Evolutionary conservation across 192 early-diverging fungal species (phyloP), one percentile per base, ranked within the genome.

Genomic region (Rhizophagus sp.): DNA sequence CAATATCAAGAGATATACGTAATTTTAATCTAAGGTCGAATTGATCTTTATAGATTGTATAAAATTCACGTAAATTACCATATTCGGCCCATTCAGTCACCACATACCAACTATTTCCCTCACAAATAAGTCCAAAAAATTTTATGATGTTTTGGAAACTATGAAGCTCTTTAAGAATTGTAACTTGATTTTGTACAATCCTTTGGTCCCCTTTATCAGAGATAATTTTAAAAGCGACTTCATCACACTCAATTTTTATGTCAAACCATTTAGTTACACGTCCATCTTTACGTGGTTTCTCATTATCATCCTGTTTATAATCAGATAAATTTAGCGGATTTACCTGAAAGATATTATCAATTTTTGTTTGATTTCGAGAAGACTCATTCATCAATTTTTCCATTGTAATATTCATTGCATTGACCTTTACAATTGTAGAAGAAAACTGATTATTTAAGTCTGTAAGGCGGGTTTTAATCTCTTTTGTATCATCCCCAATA

Each of bases 71-170:
- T 3, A 70, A 30, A 52, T 30, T 61, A n/a, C 78, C 78, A n/a
- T 11, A 36, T 70, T 79, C 78, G 9, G 78, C 67, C 78, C 78
- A 79, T 69, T 79, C 78, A 24, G 69, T 33, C 39, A 79, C 78
- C 78, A 69, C 62, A 13, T 70, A 50, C 10, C 11, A 13, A 15
- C 8, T 4, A 36, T 17, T 67, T 12, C 70, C 50, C 4, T 61
- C 6, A 34, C 3, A 1, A 13, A 50, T 39, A 22, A 70, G 6
- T 19, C 77, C 77, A 70, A 62, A 57, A 25, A 79, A 70, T 70
- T 34, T 68, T 36, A 79, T 27, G 4, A 79, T 79, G 44, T 70
- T 52, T 61, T 9, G n/a, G 4, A 0, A 17, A 22, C 62, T 52
- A 15, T 66, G 41, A 41, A 79, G 34, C 62, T 52, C 57, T 52